Conservation (phyloP, 2,329 filamentous ascomycete species). For the Colletotrichum abscissum region DNA sequence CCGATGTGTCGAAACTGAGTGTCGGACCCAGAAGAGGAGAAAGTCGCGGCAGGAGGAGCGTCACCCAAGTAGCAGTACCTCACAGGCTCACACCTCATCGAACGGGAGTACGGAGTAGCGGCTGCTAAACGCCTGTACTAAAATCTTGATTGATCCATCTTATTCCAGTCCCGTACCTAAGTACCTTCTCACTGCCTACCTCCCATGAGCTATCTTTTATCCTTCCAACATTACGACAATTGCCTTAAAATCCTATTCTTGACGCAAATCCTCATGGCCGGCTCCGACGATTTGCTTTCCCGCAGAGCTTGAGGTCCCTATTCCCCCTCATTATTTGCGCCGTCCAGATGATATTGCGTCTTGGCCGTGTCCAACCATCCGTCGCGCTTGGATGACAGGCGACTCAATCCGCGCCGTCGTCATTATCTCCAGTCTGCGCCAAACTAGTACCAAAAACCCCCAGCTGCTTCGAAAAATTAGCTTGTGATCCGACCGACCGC, state of each 20-base stretch:
- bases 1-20: constrained; percentile 20
- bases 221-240: background rate
- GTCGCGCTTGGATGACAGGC: constrained; percentile 30
- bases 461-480: constrained; percentile 9
- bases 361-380: constrained; percentile 27
- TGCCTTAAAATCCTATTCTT: background rate
- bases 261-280: constrained; percentile 32
- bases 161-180: background rate
- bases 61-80: constrained; percentile 16
- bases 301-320: background rate
- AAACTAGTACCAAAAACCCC: constrained; percentile 9
- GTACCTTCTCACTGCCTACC: background rate
- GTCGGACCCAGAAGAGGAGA: constrained; percentile 20
- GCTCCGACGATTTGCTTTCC: constrained; percentile 21
- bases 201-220: background rate
- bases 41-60: constrained; percentile 5
- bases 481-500: background rate
- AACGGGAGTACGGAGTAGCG: background rate
- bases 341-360: constrained; percentile 33
- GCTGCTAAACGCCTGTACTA: constrained; percentile 9
- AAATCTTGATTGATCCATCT: background rate
- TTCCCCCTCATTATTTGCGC: background rate
- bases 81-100: too few relatives aligned
- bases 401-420: constrained; percentile 23
- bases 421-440: constrained; percentile 25